A percentile compares a stretch with the other conserved stretches of the same genome.
These are phyloP conservation scores for Diplodia corticola DNA, from an alignment of 2,329 filamentous ascomycete genomes.

Conservation along the genomic window DNA sequence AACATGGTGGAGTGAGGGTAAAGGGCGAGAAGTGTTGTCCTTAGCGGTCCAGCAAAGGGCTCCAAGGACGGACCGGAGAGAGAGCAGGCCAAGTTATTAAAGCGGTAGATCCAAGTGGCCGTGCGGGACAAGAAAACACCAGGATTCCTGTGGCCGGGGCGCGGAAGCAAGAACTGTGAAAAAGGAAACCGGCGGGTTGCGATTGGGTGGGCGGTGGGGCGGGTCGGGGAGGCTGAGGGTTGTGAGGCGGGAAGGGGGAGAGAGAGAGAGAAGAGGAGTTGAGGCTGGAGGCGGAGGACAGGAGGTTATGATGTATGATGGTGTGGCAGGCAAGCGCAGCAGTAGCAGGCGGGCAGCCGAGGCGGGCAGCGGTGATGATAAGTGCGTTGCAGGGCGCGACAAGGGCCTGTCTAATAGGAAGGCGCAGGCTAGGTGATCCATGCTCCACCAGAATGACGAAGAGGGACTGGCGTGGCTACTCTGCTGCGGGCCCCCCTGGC, in stretches of 20 bases:
- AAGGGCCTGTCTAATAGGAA: conserved; percentile 23
- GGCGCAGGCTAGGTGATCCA: conserved; percentile 24
- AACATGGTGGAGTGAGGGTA: conserved; percentile 43
- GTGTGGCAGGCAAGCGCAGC: conserved; percentile 7
- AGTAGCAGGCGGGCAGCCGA: conserved; percentile 18
- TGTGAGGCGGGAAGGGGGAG: background rate
- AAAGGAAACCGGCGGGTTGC: background rate
- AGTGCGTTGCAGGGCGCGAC: conserved; percentile 24
- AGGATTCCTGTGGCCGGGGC: conserved; percentile 15
- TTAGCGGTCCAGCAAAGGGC: conserved; percentile 44
- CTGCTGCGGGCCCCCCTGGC: conserved; percentile 20
- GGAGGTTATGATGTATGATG: conserved; percentile 16
- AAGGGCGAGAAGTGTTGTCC: conserved; percentile 30
- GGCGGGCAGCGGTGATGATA: conserved; percentile 23
- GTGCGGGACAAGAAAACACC: conserved; percentile 21
- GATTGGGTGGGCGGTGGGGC: conserved; percentile 15
- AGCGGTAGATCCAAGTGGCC: conserved; percentile 3
- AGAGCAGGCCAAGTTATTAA: conserved; percentile 1
- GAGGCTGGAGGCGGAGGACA: conserved; percentile 8
- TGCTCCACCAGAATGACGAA: conserved; percentile 19
- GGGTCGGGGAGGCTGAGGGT: background rate
- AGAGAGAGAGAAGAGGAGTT: too few relatives aligned
- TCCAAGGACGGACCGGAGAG: conserved; percentile 15
- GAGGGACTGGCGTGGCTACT: conserved; percentile 19
- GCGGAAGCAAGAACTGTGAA: background rate